Conservation (phyloP, 176 grass and related monocot genomes). For the sorghum (Sorghum bicolor) region Sorghum_bicolor_NCBIv3 NC_012877.2:45235501-45236000, state of each 20-base stretch:
- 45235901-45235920: neutral
- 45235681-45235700: neutral
- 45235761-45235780: conserved; percentile 95
- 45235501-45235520: neutral
- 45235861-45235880: conserved; percentile 20
- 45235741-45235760: conserved; percentile 5
- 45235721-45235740: neutral
- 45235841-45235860: conserved; percentile 73
- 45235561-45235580: neutral
- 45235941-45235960: conserved; percentile 83
- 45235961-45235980: conserved; percentile 82
- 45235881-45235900: neutral
- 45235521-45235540: neutral
- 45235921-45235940: conserved; percentile 11
- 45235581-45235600: neutral
- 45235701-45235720: neutral
- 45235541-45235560: neutral
- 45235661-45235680: neutral
- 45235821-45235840: conserved; percentile 84
- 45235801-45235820: conserved; percentile 81
- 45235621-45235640: neutral
- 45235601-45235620: neutral
- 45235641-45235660: conserved; percentile 1
- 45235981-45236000: conserved; percentile 91
- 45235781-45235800: conserved; percentile 78